phyloP scores from a whole-genome alignment of 768 basidiomycete genomes.

The Mycena galopus region DNA sequence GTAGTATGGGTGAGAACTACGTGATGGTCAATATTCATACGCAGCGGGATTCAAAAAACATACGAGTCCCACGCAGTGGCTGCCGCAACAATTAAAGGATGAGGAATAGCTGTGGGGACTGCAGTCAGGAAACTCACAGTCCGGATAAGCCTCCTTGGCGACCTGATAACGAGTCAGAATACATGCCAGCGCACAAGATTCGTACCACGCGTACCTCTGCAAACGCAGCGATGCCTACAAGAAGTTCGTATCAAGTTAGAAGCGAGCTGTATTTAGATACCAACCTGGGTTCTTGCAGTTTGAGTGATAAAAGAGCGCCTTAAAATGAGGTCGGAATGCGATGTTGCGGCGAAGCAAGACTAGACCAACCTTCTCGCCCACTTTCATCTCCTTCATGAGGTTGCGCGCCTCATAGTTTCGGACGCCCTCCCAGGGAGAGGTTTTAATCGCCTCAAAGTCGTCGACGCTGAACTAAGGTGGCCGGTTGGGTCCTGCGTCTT shows the following conservation, averaged over 20 bases:
- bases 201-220: constrained; percentile 68
- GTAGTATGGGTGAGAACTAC: constrained; percentile 81
- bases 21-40: constrained; percentile 23
- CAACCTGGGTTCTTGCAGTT: constrained; percentile 87
- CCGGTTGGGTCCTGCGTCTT: neutral
- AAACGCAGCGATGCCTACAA: constrained; percentile 81
- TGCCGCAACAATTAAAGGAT: constrained; percentile 45
- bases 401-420: constrained; percentile 87
- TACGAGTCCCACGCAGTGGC: constrained; percentile 94
- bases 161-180: constrained; percentile 63
- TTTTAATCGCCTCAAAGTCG: constrained; percentile 80
- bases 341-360: neutral
- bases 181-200: neutral
- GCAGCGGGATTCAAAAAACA: constrained; percentile 41
- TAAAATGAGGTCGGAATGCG: neutral
- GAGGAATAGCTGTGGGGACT: constrained; percentile 21
- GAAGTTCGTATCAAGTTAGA: constrained; percentile 1
- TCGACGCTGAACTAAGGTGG: constrained; percentile 81
- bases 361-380: constrained; percentile 75
- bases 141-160: constrained; percentile 88
- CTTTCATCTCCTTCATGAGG: constrained; percentile 84
- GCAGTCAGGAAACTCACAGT: constrained; percentile 67
- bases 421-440: constrained; percentile 91
- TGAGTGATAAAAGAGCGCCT: constrained; percentile 91
- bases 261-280: constrained; percentile 33